These are phyloP conservation scores for Ogataea sp. DNA, from an alignment of 805 yeast species.

Conservation along the genomic window DNA sequence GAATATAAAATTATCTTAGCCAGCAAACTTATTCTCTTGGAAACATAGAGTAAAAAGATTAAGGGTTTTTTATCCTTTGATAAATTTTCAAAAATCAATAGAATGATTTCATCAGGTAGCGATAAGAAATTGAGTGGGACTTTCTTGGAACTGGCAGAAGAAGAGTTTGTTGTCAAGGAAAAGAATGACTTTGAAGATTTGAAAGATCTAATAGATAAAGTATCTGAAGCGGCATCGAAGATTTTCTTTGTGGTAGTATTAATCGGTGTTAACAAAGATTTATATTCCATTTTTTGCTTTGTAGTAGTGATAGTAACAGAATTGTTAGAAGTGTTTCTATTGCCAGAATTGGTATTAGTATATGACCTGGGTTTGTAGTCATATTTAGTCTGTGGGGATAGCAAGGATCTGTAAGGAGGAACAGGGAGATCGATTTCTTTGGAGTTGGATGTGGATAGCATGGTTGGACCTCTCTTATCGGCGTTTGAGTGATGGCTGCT, in stretches of 20 bases:
- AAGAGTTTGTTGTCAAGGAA: background rate
- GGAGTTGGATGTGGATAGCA: background rate
- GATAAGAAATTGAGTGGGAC: background rate
- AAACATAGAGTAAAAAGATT: constrained; percentile 41
- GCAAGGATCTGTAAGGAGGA: constrained; percentile 46
- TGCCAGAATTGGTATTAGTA: constrained; percentile 14
- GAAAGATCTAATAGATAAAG: constrained; percentile 30
- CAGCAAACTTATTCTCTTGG: constrained; percentile 39
- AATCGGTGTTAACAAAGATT: constrained; percentile 32
- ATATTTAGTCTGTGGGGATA: constrained; percentile 39
- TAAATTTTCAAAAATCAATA: constrained; percentile 26
- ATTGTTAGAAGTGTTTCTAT: constrained; percentile 12
- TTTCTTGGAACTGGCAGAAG: background rate
- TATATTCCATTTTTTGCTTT: constrained; percentile 39
- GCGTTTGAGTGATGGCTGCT: too few species aligned
- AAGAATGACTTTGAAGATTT: constrained; percentile 18
- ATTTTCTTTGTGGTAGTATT: constrained; percentile 18
- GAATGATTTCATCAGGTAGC: constrained; percentile 38
- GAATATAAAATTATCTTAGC: constrained; percentile 50
- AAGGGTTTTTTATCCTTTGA: constrained; percentile 31
- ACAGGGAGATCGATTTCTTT: constrained; percentile 23
- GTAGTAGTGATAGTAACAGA: constrained; percentile 3
- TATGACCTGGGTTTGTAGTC: constrained; percentile 42
- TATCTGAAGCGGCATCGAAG: constrained; percentile 34
- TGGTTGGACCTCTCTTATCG: background rate